Evolutionary conservation across 1,284 basidiomycete genomes (phyloP).

Genomic region (Waitea zeae): DNA sequence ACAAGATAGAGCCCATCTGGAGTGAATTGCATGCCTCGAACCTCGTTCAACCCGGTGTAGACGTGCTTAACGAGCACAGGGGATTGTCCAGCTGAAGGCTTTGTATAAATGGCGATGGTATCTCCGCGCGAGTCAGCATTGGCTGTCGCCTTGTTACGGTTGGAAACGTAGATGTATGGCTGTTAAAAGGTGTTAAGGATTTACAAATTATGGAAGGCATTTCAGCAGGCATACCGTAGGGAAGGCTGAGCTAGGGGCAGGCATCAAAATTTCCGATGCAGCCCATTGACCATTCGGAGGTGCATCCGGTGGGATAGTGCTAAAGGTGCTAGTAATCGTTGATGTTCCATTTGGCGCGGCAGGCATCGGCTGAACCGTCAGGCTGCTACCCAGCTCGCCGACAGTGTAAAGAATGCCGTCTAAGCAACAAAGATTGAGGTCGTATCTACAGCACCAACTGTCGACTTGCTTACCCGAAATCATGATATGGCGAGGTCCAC

Average conservation of each 20-base stretch:
- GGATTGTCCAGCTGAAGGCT: slow-evolving; percentile 7
- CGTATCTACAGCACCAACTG: too few relatives aligned
- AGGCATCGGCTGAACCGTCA: slow-evolving; percentile 45
- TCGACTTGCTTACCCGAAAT: too few relatives aligned
- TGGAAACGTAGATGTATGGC: slow-evolving; percentile 20
- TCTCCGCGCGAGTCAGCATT: slow-evolving; percentile 17
- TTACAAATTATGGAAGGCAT: too few relatives aligned
- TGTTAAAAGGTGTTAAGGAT: too few relatives aligned
- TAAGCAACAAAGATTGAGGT: too few relatives aligned
- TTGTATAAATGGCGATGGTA: slow-evolving; percentile 16
- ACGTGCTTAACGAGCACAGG: slow-evolving; percentile 28
- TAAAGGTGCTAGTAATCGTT: slow-evolving; percentile 28
- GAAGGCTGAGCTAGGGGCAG: slow-evolving; percentile 14
- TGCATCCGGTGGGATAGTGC: slow-evolving; percentile 33
- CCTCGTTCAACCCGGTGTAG: slow-evolving; percentile 42
- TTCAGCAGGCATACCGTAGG: too few relatives aligned
- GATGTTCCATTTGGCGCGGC: slow-evolving; percentile 23
- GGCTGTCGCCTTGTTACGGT: slow-evolving; percentile 18
- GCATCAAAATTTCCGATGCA: slow-evolving; percentile 27
- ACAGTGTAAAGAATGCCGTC: slow-evolving; percentile 40
- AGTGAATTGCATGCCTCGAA: slow-evolving; percentile 45
- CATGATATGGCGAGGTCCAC: slow-evolving; percentile 49
- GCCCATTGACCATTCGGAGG: slow-evolving; percentile 29
- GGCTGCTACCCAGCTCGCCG: slow-evolving; percentile 45
- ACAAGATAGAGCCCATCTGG: slow-evolving; percentile 36